Conservation (phyloP, 164 flowering plant species). For the Vitis rotundifolia region DNA sequence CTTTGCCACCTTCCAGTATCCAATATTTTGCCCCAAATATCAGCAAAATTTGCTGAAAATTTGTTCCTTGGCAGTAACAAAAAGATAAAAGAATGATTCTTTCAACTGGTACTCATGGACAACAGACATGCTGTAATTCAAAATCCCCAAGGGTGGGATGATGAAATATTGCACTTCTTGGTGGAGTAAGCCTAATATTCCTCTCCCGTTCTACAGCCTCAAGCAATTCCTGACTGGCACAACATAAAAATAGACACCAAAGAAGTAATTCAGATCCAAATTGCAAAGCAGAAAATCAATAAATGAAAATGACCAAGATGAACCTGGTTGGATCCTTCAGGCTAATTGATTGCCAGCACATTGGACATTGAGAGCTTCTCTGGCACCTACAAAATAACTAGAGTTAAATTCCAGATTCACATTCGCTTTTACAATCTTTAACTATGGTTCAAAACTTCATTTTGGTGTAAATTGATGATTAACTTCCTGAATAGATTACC, state of each 20-base stretch:
- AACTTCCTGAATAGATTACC: no score
- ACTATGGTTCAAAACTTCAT: no score
- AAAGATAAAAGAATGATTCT: neutral
- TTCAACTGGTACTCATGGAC: neutral
- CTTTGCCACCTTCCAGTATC: no score
- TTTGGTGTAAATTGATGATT: no score
- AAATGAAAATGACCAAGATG: conserved; percentile 4
- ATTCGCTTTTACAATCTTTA: no score
- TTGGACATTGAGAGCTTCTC: conserved; percentile 88
- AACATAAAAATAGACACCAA: conserved; percentile 10
- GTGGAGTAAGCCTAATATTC: conserved; percentile 51
- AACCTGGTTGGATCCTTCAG: conserved; percentile 85
- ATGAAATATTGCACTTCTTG: conserved; percentile 69
- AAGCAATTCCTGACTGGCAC: conserved; percentile 76
- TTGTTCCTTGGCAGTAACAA: no score
- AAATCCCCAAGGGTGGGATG: conserved; percentile 85
- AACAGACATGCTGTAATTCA: conserved; percentile 73
- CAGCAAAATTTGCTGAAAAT: no score
- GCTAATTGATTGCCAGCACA: conserved; percentile 84
- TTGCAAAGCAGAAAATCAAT: neutral
- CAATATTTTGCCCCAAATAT: no score
- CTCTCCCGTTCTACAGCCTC: conserved; percentile 81
- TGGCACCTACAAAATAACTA: conserved; percentile 60
- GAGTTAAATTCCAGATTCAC: neutral
- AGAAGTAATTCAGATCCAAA: neutral